These are phyloP conservation scores for Rubia tinctorum DNA, from an alignment of 305 asterid species.

Conservation along the genomic window DNA sequence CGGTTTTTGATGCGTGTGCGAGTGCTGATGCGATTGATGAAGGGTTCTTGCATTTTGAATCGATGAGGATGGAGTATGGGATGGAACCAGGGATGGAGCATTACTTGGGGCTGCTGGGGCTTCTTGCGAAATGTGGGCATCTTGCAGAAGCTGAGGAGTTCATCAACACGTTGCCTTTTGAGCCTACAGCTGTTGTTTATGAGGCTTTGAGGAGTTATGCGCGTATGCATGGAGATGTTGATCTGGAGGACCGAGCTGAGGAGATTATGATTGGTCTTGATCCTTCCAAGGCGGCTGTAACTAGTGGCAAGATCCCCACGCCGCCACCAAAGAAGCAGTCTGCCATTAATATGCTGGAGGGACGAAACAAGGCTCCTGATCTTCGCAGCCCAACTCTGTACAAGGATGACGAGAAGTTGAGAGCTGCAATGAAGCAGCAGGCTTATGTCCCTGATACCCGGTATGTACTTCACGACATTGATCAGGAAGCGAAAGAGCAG, in stretches of 20 bases:
- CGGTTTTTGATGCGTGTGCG: slow-evolving; percentile 86
- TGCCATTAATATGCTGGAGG: slow-evolving; percentile 68
- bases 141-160: slow-evolving; percentile 74
- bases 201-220: slow-evolving; percentile 90
- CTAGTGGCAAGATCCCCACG: slow-evolving; percentile 58
- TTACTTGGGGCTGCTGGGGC: slow-evolving; percentile 70
- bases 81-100: slow-evolving; percentile 70
- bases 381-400: slow-evolving; percentile 62
- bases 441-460: slow-evolving; percentile 88
- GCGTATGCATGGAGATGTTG: slow-evolving; percentile 86
- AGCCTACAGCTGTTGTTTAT: slow-evolving; percentile 67
- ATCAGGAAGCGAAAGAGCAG: slow-evolving; percentile 97
- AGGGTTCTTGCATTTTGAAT: slow-evolving; percentile 74
- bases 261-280: slow-evolving; percentile 66
- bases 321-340: slow-evolving; percentile 79
- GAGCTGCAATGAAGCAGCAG: slow-evolving; percentile 80
- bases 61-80: slow-evolving; percentile 66
- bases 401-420: slow-evolving; percentile 83
- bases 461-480: slow-evolving; percentile 91
- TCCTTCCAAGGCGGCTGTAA: slow-evolving; percentile 51
- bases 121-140: slow-evolving; percentile 79
- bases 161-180: slow-evolving; percentile 72
- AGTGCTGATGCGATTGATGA: slow-evolving; percentile 88
- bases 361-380: slow-evolving; percentile 66
- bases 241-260: slow-evolving; percentile 90